Base-by-base conservation (phyloP, 768 basidiomycete species). In the Lactarius pseudohatsudake region DNA sequence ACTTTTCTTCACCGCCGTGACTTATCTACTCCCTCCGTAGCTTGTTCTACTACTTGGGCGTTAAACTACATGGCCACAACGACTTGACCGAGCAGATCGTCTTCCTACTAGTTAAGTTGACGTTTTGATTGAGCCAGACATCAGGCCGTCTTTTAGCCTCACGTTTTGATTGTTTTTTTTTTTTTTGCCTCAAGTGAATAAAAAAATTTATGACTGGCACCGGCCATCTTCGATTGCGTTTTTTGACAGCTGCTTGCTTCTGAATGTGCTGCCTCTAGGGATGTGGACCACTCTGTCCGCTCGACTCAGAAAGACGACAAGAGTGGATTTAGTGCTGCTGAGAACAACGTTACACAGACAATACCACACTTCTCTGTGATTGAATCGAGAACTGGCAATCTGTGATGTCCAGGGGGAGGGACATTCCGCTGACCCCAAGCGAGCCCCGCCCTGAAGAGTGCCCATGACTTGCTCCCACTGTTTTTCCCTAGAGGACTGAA, bases 51-150 rank as follows among this genome's bases (percentile, higher is more conserved):
- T 79, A 84, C 81, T 77, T 75, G 75, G 83, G 77, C 82, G 87
- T 87, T 89, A 89, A 89, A 89, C 87, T 72, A 81, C 83, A 75
- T 81, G 85, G 86, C 86, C 66, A 89, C 70, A 89, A 59, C 11
- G 64, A 81, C 10, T 66, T 68, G 72, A 70, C 74, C 75, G 77
- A 76, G 84, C 85, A 87, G 86, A 87, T 81, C 81, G 81, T 86
- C 82, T 76, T 76, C 82, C 82, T 78, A 11, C 57, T 79, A 64
- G 61, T 74, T 69, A 76, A 79, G 77, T 72, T 68, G 84, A 81
- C 78, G 81, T 78, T 81, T 84, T 83, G 85, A 82, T 57, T 56
- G 53, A 58, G 68, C 41, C 62, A 57, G 61, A 71, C 68, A 71
- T 62, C 26, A 13, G 16, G 18, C 34, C 22, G 59, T 54, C 22